phyloP scores from a whole-genome alignment of 1,139 yeast genomes.

The Debaryomyces robertsiae region DNA sequence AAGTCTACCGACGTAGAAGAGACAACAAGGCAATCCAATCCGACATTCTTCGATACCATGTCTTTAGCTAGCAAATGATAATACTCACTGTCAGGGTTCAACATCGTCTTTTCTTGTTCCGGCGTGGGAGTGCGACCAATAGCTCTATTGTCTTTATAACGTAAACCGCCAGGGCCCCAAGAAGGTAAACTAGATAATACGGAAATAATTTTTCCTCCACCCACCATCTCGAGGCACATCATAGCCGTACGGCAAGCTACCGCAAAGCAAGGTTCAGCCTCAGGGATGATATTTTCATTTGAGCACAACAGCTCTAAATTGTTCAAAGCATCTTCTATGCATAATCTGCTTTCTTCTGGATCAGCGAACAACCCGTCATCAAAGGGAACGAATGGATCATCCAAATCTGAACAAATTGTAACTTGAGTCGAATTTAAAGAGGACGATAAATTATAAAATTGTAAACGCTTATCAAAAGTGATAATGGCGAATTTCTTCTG shows the following conservation, averaged over 20 bases:
- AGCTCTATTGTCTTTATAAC: conserved; percentile 48
- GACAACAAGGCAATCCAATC: conserved; percentile 75
- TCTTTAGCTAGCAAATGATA: conserved; percentile 64
- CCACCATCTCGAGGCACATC: conserved; percentile 59
- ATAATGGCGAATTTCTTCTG: conserved; percentile 62
- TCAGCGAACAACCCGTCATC: conserved; percentile 78
- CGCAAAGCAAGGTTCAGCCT: conserved; percentile 76
- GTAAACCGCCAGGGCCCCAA: conserved; percentile 81
- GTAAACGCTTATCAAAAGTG: conserved; percentile 73
- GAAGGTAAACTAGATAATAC: conserved; percentile 73
- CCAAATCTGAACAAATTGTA: conserved; percentile 69
- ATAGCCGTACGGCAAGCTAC: conserved; percentile 74
- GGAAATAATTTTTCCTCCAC: conserved; percentile 83
- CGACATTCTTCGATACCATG: conserved; percentile 62
- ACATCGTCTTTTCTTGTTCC: conserved; percentile 57
- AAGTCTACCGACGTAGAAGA: conserved; percentile 70
- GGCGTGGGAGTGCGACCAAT: conserved; percentile 44
- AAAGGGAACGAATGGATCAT: conserved; percentile 83
- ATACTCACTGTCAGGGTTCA: conserved; percentile 62
- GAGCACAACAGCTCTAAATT: conserved; percentile 53
- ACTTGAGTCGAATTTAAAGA: conserved; percentile 62
- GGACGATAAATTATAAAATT: conserved; percentile 70
- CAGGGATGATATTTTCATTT: conserved; percentile 44
- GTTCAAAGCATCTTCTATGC: conserved; percentile 69
- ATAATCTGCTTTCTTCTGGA: conserved; percentile 62